Base-by-base conservation (phyloP, 495 filamentous ascomycete species). In the Lasiosphaeris hirsuta region DNA sequence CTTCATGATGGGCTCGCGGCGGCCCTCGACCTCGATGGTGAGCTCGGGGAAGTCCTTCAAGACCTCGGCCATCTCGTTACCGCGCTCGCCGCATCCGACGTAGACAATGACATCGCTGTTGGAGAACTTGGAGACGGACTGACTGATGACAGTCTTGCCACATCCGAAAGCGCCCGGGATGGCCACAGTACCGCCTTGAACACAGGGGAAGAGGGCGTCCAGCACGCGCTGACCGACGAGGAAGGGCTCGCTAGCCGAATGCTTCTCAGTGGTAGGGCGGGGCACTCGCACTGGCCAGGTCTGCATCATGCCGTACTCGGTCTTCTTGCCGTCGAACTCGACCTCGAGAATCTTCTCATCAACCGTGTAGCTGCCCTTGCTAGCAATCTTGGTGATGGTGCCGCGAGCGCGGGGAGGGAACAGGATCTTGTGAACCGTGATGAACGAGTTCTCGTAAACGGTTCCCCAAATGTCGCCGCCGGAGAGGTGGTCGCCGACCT, bases 31-130 rank as follows among this genome's bases (percentile, higher is more conserved):
- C 14, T 90, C 83, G 72, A 97, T 97, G 23, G 86, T 86, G 57
- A 98, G 88, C 82, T 96, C 90, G 40, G 94, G 94, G 83, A 99
- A 99, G 73, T 99, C 94, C 90, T 96, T 97, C 81, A 99, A 83
- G 59, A 99, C 94, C 82, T 99, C 94, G 60, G 94, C 94, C 94
- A 99, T 99, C 75, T 97, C 94, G 69, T 97, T 99, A 63, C 94
- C 94, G 59, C 94, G 91, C 80, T 99, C 94, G 66, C 94, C 94
- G 60, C 95, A 96, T 44, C 94, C 94, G 60, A 99, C 94, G 72
- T 99, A 97, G 64, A 99, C 88, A 62, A 99, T 97, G 69, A 96
- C 90, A 73, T 99, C 95, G 70, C 88, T 92, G 84, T 99, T 99
- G 56, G 94, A 99, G 80, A 97, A 99, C 73, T 99, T 99, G 70